Evolutionary conservation across 306 rosid species (phyloP).

Genomic region (Lotus japonicus): DNA sequence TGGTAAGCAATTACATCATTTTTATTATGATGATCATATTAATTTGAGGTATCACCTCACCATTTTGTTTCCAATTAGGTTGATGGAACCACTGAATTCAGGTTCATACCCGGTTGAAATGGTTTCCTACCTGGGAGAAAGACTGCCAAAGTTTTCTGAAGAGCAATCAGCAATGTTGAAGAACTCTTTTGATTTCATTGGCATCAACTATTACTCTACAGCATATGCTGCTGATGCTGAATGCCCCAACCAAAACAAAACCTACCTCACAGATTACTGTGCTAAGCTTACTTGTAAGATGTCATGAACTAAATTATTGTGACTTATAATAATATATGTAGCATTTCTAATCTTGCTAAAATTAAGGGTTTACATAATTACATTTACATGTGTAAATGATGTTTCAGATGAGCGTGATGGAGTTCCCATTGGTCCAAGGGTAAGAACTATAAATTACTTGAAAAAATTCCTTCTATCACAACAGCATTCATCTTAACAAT

Average conservation of each 20-base stretch:
- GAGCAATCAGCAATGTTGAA: slow-evolving; percentile 23
- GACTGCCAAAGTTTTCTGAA: slow-evolving; percentile 33
- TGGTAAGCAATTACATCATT: too few species aligned
- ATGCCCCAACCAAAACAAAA: not conserved
- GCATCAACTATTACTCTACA: slow-evolving; percentile 34
- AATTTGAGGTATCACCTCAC: too few species aligned
- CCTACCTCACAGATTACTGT: slow-evolving; percentile 23
- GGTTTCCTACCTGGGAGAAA: slow-evolving; percentile 12
- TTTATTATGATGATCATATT: not conserved
- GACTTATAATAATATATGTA: too few species aligned
- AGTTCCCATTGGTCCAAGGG: slow-evolving; percentile 41
- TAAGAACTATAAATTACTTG: not conserved
- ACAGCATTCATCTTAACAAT: not conserved
- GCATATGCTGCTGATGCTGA: slow-evolving; percentile 26
- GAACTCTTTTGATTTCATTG: slow-evolving; percentile 41
- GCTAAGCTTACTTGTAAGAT: slow-evolving; percentile 7
- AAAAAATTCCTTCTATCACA: not conserved
- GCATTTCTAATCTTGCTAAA: not conserved
- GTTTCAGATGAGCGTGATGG: slow-evolving; percentile 37
- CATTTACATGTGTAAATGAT: not conserved
- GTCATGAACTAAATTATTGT: not conserved
- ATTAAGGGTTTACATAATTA: not conserved
- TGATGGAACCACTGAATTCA: slow-evolving; percentile 29
- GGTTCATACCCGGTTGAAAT: slow-evolving; percentile 41
- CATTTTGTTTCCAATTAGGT: slow-evolving; percentile 21